Evolutionary conservation across 1,284 basidiomycete genomes (phyloP).

Genomic region (Cutaneotrichosporon cavernicola): DNA sequence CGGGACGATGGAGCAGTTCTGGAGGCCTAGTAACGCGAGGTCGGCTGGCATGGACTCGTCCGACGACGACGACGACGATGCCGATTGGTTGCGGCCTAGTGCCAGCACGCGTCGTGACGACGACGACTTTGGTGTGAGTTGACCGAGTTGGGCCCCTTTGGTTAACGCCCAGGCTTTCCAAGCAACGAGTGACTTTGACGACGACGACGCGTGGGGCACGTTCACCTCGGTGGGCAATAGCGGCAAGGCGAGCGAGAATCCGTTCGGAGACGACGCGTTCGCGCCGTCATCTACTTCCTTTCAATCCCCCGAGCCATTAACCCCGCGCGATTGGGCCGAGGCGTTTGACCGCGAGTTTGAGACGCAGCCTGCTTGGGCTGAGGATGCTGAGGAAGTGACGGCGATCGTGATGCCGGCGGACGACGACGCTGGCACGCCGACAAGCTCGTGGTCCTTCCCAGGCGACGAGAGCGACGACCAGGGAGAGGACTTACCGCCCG

Average conservation of each 20-base stretch:
- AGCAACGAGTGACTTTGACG: slow-evolving; percentile 33
- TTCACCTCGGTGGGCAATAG: slow-evolving; percentile 35
- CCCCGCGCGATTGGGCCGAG: slow-evolving; percentile 49
- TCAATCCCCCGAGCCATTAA: slow-evolving; percentile 31
- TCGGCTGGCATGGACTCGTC: slow-evolving; percentile 35
- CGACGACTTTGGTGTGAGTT: slow-evolving; percentile 46
- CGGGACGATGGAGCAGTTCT: slow-evolving; percentile 31
- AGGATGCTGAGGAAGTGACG: slow-evolving; percentile 12
- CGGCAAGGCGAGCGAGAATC: slow-evolving; percentile 37
- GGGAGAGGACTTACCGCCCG: slow-evolving; percentile 46
- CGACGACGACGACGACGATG: slow-evolving; percentile 51
- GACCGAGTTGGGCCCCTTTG: background rate
- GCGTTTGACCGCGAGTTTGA: slow-evolving; percentile 45
- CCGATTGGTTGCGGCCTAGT: slow-evolving; percentile 45
- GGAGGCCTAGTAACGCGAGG: slow-evolving; percentile 18
- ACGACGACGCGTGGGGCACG: slow-evolving; percentile 49
- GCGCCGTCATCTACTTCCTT: slow-evolving; percentile 17
- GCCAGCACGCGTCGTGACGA: slow-evolving; percentile 30
- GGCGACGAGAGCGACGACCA: slow-evolving; percentile 40
- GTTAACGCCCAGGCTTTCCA: slow-evolving; percentile 29
- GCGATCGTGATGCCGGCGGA: slow-evolving; percentile 9
- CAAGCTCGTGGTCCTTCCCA: slow-evolving; percentile 39
- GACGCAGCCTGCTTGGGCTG: slow-evolving; percentile 10
- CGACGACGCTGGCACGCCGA: slow-evolving; percentile 22
- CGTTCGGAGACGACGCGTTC: slow-evolving; percentile 49